Base-by-base conservation (phyloP, 352 stramenopile species). In the Phytophthora tubulina region DNA sequence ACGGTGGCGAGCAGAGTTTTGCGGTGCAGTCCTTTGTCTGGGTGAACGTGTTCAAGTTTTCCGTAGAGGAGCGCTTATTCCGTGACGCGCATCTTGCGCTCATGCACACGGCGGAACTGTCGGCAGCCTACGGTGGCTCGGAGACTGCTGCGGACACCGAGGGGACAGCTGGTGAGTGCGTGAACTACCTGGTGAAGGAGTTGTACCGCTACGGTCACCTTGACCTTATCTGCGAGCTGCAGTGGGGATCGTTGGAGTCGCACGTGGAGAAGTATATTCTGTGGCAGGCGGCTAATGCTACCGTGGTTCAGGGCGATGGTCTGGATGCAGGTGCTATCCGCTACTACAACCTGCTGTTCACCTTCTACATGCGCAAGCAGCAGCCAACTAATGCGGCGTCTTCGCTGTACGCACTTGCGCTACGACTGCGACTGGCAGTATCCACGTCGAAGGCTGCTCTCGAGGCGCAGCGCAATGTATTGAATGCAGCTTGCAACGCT, bases 21-120 rank as follows among this genome's bases (percentile, higher is more conserved):
- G 77, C 76, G 2, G 56, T 93, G 30, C 82, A 94, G 70, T 89
- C 84, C 5, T 94, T 94, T 53, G 77, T 93, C 4, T 94, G 87
- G 87, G 81, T 94, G 13, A 93, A 94, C 63, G 81, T 94, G 55
- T 94, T 94, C 55, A 94, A 94, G 67, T 89, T 89, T 35, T 89
- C 85, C 3, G 82, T 93, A 2, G 85, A 94, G 33, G 81, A 89
- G 31, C 79, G 65, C 30, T 41, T 71, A 14, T 93, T 89, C 56
- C 82, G 84, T 6, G 85, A 93, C 35, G 85, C 85, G 0, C 86
- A 94, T 36, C 68, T 93, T 32, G 86, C 86, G 41, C 70, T 94
- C n/a, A 92, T 92, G 82, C 85, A 90, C 38, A 82, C 77, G 13
- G 70, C 88, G 9, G 82, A 90, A 10, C 27, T 87, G 4, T 72